Percentiles rank a stretch among this genome's conserved stretches.
Conservation (phyloP, 257 asterid genomes). For the Anisodus acutangulus region DNA sequence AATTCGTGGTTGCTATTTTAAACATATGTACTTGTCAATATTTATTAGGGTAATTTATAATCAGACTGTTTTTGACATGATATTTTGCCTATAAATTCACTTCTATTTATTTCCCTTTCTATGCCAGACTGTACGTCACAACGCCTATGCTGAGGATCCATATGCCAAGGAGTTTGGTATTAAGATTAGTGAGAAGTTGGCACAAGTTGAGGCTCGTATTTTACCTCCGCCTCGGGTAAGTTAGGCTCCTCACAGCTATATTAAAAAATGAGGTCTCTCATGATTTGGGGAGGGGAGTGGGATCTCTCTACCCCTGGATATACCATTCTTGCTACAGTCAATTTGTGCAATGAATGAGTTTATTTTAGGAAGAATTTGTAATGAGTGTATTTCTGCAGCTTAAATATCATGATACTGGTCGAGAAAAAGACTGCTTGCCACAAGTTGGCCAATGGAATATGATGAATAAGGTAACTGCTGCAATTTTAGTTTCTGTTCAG, state of each 20-base stretch:
- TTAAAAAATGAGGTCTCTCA: background rate
- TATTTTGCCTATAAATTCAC: background rate
- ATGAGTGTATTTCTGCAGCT: constrained; percentile 55
- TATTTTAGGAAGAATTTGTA: background rate
- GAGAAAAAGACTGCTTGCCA: constrained; percentile 90
- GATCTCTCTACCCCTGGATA: background rate
- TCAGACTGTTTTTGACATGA: background rate
- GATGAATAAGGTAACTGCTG: constrained; percentile 83
- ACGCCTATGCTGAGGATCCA: constrained; percentile 78
- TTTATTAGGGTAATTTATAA: background rate
- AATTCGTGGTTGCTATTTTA: background rate
- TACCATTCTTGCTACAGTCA: too few species aligned
- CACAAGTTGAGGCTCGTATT: constrained; percentile 97
- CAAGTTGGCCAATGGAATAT: constrained; percentile 99
- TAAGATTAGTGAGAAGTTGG: constrained; percentile 82
- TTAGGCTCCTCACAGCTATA: background rate
- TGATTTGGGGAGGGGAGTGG: background rate
- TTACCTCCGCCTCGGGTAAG: constrained; percentile 93
- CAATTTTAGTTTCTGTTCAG: background rate
- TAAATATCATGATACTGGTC: constrained; percentile 90
- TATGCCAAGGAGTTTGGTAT: constrained; percentile 94
- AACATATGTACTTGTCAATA: background rate
- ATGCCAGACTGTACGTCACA: constrained; percentile 78
- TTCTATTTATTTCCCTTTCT: background rate
- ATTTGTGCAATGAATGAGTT: background rate